Evolutionary conservation across 495 filamentous ascomycete genomes (phyloP).

Genomic region (Daldinia caldariorum): DNA sequence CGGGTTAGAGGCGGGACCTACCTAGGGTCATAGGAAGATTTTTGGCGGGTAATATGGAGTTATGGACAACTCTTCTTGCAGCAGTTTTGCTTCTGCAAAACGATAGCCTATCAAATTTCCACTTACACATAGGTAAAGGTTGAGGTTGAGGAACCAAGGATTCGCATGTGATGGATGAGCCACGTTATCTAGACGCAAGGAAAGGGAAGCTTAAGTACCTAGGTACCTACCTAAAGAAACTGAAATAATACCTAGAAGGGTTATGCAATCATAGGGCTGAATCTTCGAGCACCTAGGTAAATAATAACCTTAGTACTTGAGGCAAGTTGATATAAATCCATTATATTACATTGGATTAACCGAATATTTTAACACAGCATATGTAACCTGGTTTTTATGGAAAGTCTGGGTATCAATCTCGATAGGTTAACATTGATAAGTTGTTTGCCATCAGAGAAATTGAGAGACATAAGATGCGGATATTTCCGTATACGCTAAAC

Average conservation of each 20-base stretch:
- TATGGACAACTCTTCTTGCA: constrained; percentile 7
- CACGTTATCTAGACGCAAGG: neutral
- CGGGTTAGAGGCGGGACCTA: neutral
- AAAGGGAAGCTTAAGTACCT: no score
- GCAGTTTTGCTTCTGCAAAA: neutral
- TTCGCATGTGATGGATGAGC: neutral
- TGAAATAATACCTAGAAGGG: no score
- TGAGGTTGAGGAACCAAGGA: neutral
- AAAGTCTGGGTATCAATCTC: neutral
- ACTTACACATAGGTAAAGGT: no score
- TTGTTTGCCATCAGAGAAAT: neutral
- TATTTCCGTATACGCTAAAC: neutral
- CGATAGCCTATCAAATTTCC: neutral
- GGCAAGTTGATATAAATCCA: no score
- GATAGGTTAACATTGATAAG: neutral
- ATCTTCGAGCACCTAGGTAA: no score
- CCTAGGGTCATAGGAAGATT: neutral
- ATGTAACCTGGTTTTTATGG: neutral
- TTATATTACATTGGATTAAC: neutral
- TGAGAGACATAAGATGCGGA: constrained; percentile 2
- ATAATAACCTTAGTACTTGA: no score
- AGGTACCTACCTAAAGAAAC: neutral
- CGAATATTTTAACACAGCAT: neutral
- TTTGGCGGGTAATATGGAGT: neutral
- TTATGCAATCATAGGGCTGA: no score